A percentile compares a stretch with the other conserved stretches of the same genome.
phyloP scores from a whole-genome alignment of 768 basidiomycete species.

The Dacryopinax primogenitus region DNA sequence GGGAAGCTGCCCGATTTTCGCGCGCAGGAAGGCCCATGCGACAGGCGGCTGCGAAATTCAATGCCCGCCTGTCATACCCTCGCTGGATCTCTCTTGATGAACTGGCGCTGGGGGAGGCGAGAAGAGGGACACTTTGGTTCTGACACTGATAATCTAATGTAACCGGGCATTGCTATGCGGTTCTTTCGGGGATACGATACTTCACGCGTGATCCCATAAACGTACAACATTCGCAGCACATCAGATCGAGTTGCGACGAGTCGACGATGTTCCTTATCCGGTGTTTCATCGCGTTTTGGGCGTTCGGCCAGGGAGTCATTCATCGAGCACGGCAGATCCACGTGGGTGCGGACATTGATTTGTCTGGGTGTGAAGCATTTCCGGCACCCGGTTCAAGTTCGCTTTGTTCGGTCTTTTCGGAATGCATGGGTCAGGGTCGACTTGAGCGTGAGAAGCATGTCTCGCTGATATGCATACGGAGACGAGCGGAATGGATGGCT shows the following conservation, averaged over 20 bases:
- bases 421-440: conserved; percentile 7
- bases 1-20: conserved; percentile 21
- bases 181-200: neutral
- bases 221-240: neutral
- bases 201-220: neutral
- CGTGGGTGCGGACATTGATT: neutral
- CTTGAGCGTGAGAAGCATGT: neutral
- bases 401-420: neutral
- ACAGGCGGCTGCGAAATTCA: neutral
- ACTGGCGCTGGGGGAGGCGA: conserved; percentile 4
- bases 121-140: neutral
- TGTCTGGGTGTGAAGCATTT: neutral
- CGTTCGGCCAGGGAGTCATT: neutral
- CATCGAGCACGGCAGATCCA: neutral
- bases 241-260: neutral
- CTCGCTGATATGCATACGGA: neutral
- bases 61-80: neutral
- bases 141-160: conserved; percentile 1
- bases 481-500: neutral
- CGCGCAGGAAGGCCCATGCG: conserved; percentile 13
- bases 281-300: neutral
- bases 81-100: conserved; percentile 6
- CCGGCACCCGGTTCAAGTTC: neutral
- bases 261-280: conserved; percentile 1
- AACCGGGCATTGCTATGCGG: neutral